phyloP scores from a whole-genome alignment of 1,284 basidiomycete species.

The Papiliotrema laurentii region DNA sequence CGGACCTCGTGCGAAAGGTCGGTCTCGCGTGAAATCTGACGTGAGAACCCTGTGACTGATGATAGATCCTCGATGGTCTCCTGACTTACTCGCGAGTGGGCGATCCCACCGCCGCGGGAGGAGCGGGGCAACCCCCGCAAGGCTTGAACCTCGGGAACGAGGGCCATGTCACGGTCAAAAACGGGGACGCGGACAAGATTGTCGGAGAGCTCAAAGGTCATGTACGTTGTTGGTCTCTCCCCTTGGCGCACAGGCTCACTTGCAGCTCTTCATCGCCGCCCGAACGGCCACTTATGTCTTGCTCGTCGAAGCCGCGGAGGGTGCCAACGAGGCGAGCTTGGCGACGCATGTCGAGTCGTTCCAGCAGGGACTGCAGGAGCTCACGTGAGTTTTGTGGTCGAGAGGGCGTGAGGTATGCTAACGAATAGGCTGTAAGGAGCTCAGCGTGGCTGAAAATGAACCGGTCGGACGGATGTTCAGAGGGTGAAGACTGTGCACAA shows the following conservation, averaged over 20 bases:
- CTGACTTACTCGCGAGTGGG: conserved; percentile 19
- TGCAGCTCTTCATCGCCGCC: conserved; percentile 21
- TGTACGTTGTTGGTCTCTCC: conserved; percentile 6
- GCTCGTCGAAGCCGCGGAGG: conserved; percentile 17
- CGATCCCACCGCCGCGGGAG: conserved; percentile 24
- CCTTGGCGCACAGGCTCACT: background rate
- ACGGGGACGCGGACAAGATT: conserved; percentile 18
- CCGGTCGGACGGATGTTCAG: no score
- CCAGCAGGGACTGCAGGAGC: conserved; percentile 18
- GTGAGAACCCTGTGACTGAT: background rate
- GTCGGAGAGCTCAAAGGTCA: conserved; percentile 18
- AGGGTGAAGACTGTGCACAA: no score
- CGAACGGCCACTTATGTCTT: conserved; percentile 21
- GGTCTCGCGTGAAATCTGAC: background rate
- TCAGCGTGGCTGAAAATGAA: no score
- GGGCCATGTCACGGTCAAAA: conserved; percentile 19
- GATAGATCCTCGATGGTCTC: conserved; percentile 25
- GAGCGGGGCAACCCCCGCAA: conserved; percentile 17
- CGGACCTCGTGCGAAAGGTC: conserved; percentile 27
- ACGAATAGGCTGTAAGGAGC: no score
- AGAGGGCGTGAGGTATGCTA: no score
- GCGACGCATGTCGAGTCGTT: conserved; percentile 17
- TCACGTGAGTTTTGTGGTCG: conserved; percentile 16
- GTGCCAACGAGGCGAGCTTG: conserved; percentile 12
- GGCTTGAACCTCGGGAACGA: conserved; percentile 19